These are phyloP conservation scores for Parietichytrium sp. DNA, from an alignment of 108 stramenopile genomes.

Conservation along the genomic window DNA sequence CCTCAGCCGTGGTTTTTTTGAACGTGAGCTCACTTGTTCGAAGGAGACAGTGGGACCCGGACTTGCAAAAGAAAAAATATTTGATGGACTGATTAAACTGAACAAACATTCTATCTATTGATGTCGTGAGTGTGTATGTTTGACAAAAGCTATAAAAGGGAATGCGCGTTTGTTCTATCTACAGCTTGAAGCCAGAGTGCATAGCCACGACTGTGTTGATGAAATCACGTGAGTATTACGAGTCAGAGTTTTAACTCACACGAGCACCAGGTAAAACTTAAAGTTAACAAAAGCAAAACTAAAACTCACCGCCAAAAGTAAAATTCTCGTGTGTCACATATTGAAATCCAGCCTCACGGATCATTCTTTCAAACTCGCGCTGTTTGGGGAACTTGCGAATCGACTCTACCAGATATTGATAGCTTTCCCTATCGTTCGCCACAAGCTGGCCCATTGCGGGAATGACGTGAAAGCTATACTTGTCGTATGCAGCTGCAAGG, in stretches of 20 bases:
- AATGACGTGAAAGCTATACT: conserved; percentile 88
- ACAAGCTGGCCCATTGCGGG: conserved; percentile 83
- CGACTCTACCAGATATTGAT: conserved; percentile 98
- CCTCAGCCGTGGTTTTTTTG: conserved; percentile 20
- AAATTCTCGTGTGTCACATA: conserved; percentile 74
- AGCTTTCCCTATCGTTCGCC: conserved; percentile 86
- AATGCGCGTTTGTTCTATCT: no score
- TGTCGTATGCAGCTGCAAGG: conserved; percentile 75
- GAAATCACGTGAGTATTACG: no score
- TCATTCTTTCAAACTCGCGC: conserved; percentile 73
- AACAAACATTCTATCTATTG: no score
- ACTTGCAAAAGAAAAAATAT: no score
- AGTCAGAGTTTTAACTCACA: no score
- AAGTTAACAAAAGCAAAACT: no score
- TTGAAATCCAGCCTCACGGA: conserved; percentile 77
- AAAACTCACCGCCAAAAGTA: conserved; percentile 91
- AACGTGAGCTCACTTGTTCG: no score
- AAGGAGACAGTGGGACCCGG: no score
- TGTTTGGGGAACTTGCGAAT: conserved; percentile 91
- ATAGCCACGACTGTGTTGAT: conserved; percentile 45
- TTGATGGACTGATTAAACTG: no score
- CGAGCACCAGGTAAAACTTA: no score
- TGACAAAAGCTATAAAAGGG: no score
- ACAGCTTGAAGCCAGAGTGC: conserved; percentile 58
- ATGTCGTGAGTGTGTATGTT: no score